These are phyloP conservation scores for Elsinoe fawcettii DNA, from an alignment of 2,329 filamentous ascomycete genomes.

Conservation along the genomic window DNA sequence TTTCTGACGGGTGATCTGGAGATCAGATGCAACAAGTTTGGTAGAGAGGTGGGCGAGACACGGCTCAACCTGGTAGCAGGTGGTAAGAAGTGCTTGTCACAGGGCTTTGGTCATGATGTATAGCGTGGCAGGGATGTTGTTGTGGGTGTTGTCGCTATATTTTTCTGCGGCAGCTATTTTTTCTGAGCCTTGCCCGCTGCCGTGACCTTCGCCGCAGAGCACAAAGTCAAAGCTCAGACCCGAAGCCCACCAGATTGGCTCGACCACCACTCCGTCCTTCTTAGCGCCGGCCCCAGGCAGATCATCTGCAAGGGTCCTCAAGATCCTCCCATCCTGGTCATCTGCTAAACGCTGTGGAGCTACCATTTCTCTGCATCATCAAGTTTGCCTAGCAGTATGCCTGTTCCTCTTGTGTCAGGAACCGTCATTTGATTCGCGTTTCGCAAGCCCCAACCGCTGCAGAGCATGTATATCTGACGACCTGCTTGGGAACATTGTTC, in stretches of 20 bases:
- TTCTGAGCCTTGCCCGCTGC: background rate
- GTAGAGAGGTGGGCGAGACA: background rate
- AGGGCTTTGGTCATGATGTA: background rate
- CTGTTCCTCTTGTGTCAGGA: background rate
- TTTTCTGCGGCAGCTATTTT: background rate
- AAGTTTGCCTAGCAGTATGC: background rate
- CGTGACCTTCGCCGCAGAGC: background rate
- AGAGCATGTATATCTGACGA: background rate
- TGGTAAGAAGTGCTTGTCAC: background rate
- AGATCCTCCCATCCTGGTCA: background rate
- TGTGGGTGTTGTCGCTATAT: constrained; percentile 9
- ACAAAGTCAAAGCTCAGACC: background rate
- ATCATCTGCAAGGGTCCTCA: constrained; percentile 3
- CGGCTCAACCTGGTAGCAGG: background rate
- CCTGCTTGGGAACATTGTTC: background rate
- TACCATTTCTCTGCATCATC: background rate
- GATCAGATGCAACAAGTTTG: constrained; percentile 8
- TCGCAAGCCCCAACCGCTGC: too few relatives aligned
- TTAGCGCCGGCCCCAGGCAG: background rate
- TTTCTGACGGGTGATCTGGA: constrained; percentile 1
- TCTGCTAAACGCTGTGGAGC: background rate
- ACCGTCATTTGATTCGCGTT: too few relatives aligned
- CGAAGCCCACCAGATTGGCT: background rate
- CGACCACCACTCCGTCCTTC: background rate
- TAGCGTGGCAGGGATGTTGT: background rate